A percentile compares a stretch with the other conserved stretches of the same genome.
Conservation (phyloP, 2,329 filamentous ascomycete species). For the Diaporthe batatas region DNA sequence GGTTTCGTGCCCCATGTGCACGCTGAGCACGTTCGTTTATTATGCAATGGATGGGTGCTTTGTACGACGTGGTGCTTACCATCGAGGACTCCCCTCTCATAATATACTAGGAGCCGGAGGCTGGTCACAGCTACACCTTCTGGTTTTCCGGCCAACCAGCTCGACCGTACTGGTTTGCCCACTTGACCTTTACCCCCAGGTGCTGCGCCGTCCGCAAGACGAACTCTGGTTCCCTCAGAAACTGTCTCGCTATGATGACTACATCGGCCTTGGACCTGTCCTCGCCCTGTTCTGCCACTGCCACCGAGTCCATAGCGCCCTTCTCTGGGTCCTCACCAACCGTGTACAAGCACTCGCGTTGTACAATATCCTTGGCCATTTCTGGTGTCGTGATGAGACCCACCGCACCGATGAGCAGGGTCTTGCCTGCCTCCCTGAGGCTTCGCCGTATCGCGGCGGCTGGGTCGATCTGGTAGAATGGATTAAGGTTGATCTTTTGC, state of each 20-base stretch:
- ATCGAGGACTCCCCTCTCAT: neutral
- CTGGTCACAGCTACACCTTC: constrained; percentile 32
- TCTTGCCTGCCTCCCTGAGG: constrained; percentile 61
- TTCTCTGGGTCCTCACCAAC: constrained; percentile 57
- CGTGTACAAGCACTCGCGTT: constrained; percentile 54
- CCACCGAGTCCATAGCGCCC: constrained; percentile 45
- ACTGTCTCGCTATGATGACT: constrained; percentile 80
- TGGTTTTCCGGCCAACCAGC: constrained; percentile 47
- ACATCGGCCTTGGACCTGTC: constrained; percentile 70
- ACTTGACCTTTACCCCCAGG: constrained; percentile 77
- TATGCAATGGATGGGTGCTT: neutral
- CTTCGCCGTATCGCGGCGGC: constrained; percentile 79
- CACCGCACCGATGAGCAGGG: constrained; percentile 78
- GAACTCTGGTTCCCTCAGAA: constrained; percentile 85
- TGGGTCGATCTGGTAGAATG: constrained; percentile 81
- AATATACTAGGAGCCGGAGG: neutral
- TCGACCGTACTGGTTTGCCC: constrained; percentile 75
- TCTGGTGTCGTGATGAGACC: constrained; percentile 79
- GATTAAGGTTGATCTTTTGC: constrained; percentile 72
- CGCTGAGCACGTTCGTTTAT: neutral
- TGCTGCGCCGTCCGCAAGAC: constrained; percentile 80
- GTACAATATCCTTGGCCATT: constrained; percentile 72
- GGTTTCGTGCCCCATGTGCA: neutral
- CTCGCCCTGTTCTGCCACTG: constrained; percentile 54
- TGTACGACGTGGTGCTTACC: neutral